These are phyloP conservation scores for Geranomyces michiganensis DNA, from an alignment of 192 early-diverging fungal species.

Conservation along the genomic window DNA sequence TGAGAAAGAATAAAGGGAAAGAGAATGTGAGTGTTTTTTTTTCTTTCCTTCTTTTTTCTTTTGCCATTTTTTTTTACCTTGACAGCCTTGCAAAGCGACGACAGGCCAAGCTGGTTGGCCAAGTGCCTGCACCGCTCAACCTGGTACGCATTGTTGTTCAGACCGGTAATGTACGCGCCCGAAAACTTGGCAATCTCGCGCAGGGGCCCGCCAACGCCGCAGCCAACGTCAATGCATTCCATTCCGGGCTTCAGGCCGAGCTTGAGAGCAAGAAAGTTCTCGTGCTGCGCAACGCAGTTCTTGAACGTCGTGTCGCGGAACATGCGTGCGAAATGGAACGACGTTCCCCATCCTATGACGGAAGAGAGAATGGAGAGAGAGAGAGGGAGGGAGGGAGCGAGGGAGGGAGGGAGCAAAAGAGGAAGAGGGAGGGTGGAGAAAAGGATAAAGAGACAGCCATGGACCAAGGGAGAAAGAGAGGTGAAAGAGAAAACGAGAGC, in stretches of 20 bases:
- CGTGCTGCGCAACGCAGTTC: slow-evolving; percentile 86
- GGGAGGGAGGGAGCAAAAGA: no score
- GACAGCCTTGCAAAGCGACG: slow-evolving; percentile 47
- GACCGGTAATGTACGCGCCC: slow-evolving; percentile 87
- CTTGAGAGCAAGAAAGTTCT: slow-evolving; percentile 81
- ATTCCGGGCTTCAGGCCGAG: slow-evolving; percentile 70
- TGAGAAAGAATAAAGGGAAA: slow-evolving; percentile 38
- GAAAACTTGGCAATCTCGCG: slow-evolving; percentile 89
- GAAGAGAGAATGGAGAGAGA: not conserved
- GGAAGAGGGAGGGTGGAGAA: not conserved
- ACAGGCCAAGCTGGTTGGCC: slow-evolving; percentile 68
- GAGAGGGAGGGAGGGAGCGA: not conserved
- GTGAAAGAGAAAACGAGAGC: no score
- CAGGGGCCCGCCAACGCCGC: slow-evolving; percentile 96
- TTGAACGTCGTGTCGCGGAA: slow-evolving; percentile 75
- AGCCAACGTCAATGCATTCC: slow-evolving; percentile 89
- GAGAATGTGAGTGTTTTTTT: no score
- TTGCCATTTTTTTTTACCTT: slow-evolving; percentile 26
- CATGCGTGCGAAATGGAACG: slow-evolving; percentile 92
- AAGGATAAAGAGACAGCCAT: no score
- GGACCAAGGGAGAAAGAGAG: no score
- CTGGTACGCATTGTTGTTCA: slow-evolving; percentile 98
- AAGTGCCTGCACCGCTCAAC: slow-evolving; percentile 77
- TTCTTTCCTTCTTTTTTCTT: no score
- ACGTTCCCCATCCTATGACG: slow-evolving; percentile 75